Percentiles rank a stretch among this genome's conserved stretches.
Conservation (phyloP, 2,329 filamentous ascomycete species). For the Ophiostoma triangulosporum region DNA sequence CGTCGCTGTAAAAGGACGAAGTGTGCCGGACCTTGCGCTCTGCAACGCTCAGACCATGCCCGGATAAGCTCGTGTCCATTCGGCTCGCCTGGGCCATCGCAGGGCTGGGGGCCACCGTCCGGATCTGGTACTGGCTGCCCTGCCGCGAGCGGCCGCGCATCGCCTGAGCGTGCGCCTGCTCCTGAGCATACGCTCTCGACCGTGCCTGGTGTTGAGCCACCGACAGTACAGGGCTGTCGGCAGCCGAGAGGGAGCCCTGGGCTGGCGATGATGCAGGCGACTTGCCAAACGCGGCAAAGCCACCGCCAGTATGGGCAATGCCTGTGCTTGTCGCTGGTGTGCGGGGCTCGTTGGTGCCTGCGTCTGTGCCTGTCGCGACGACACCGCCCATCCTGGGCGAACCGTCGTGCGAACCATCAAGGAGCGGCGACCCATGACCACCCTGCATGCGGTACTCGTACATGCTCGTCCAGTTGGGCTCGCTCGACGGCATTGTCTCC, state of each 20-base stretch:
- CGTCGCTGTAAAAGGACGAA: conserved; percentile 8
- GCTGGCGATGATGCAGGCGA: background rate
- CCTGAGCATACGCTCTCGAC: background rate
- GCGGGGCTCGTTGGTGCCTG: conserved; percentile 3
- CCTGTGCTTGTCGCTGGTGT: conserved; percentile 3
- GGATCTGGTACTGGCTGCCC: background rate
- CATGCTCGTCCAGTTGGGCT: conserved; percentile 14
- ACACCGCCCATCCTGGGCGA: background rate
- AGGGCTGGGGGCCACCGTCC: background rate
- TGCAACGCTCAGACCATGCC: background rate
- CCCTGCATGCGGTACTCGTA: conserved; percentile 5
- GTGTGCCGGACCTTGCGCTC: conserved; percentile 3
- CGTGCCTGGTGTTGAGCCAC: conserved; percentile 2
- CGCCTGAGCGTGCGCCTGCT: background rate
- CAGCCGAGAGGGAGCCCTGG: background rate
- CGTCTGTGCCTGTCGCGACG: background rate
- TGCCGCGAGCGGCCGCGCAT: background rate
- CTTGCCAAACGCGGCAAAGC: background rate
- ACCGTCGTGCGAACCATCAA: background rate
- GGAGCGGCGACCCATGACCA: background rate
- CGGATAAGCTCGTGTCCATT: background rate
- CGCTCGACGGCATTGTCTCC: conserved; percentile 12
- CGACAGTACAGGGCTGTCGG: conserved; percentile 3
- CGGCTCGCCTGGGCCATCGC: background rate
- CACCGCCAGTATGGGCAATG: background rate